Evolutionary conservation across 441 rosid genomes (phyloP), one percentile per base, ranked within the genome.

Genomic region (Gossypium schwendimanii): DNA sequence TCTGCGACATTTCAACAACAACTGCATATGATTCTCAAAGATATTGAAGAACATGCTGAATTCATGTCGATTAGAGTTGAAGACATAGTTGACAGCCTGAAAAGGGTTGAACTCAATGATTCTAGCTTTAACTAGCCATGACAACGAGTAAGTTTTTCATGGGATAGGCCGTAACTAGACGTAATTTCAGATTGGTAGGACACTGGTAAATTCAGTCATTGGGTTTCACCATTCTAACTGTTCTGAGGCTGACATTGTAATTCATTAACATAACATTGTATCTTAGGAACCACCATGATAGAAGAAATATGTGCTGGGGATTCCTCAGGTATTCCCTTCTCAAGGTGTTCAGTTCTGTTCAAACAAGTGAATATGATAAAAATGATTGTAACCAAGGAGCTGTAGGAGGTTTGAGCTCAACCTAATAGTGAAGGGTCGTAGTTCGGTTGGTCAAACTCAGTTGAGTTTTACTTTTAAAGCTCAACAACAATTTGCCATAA

Each of bases 11-110:
- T 81, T 66, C 81, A 44, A 9, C 76, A 73, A 24, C 82, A 83
- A 53, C 73, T 83, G 66, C 58, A 3, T 33, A 36, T 60, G 71
- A 49, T 81, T 65, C 79, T 77, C 39, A 75, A 81, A 67, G 84
- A 79, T 72, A 54, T 83, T 21, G 79, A 78, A 73, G 84, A 80
- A 61, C 84, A 81, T 57, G 66, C 73, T 2, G 79, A 81, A 2
- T 75, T 76, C 69, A 66, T 81, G 79, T 83, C 84, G 8, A 9
- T 64, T 70, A 79, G 84, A 71, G 81, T 78, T 24, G 80, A 79
- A 67, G 80, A 79, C 71, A 77, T 79, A 39, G 72, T 81, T 18
- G 74, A 73, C 74, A 77, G 58, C 63, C 74, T 83, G 81, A 83
- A 77, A 77, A 77, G 64, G 59, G 69, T 81, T 67, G 79, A 83